Evolutionary conservation across 306 rosid species (phyloP).

Genomic region (Morella rubra): DNA sequence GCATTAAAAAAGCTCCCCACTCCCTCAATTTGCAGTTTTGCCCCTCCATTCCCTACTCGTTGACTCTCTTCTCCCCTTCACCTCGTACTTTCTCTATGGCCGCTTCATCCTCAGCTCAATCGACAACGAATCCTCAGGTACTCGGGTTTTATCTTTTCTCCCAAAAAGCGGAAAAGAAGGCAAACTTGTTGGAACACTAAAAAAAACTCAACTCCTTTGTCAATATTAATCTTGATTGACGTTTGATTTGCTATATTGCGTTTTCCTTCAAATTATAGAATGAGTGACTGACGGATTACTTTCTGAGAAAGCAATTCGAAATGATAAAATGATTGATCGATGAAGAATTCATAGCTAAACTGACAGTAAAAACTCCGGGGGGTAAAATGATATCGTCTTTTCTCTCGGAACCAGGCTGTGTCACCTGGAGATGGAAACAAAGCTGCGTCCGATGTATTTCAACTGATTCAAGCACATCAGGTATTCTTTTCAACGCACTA

Average conservation of each 20-base stretch:
- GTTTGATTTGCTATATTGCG: neutral
- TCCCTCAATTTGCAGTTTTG: conserved; percentile 33
- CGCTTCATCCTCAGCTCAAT: conserved; percentile 44
- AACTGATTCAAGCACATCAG: conserved; percentile 84
- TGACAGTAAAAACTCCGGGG: neutral
- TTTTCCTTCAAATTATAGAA: neutral
- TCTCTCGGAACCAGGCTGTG: conserved; percentile 43
- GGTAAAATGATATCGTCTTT: conserved; percentile 17
- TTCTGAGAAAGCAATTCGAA: neutral
- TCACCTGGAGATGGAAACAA: conserved; percentile 50
- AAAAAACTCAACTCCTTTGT: neutral
- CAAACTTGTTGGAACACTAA: neutral
- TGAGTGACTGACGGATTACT: neutral
- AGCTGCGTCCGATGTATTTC: conserved; percentile 46
- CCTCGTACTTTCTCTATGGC: conserved; percentile 64
- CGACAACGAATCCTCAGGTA: conserved; percentile 58
- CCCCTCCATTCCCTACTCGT: conserved; percentile 29
- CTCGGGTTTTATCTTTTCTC: neutral
- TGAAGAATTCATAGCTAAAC: neutral
- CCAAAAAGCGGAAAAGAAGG: neutral
- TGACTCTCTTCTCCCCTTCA: conserved; percentile 28
- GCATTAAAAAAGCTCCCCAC: conserved; percentile 33
- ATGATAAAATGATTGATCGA: neutral
- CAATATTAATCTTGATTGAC: neutral
- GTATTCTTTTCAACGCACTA: conserved; percentile 33